Base-by-base conservation (phyloP, 139 green algal genomes). In the Chlorella sp. region DNA sequence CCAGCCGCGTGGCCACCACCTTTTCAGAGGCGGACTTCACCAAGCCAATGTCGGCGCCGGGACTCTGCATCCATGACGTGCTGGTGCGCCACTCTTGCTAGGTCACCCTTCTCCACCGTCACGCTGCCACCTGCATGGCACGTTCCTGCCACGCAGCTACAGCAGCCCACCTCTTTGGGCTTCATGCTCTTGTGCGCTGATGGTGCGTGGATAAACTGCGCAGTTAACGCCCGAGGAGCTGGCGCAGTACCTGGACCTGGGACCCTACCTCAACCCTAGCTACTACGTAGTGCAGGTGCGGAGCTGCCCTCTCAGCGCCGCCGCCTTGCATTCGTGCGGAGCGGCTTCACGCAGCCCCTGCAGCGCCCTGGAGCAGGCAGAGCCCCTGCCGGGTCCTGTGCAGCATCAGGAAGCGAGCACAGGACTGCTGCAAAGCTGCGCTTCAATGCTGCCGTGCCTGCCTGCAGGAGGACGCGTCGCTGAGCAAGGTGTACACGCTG, bases 401-500 rank as follows among this genome's bases (percentile, higher is more conserved):
- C n/a, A n/a, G n/a, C n/a, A n/a, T n/a, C n/a, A n/a, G n/a, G n/a
- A n/a, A n/a, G n/a, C n/a, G n/a, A n/a, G n/a, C n/a, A n/a, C n/a
- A n/a, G n/a, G n/a, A n/a, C n/a, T n/a, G n/a, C n/a, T n/a, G n/a
- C n/a, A n/a, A n/a, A n/a, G n/a, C n/a, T n/a, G n/a, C n/a, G n/a
- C n/a, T n/a, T n/a, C 1, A 42, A 55, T 49, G 32, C 14, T 2
- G 3, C 3, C 27, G 6, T 23, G 31, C 49, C 42, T 32, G 5
- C 78, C 14, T 65, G 29, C 72, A 86, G 75, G 80, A 86, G 68
- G 83, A 86, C 63, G 70, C 78, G 1, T 84, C 75, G 27, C 79
- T 95, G 30, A 75, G 70, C 27, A 85, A 93, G 24, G 85, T 89
- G 22, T 95, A 95, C 79, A 77, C 82, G 49, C 81, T 95, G 69